These are phyloP conservation scores for Taiozyma onychis DNA, from an alignment of 1,139 yeast genomes.

Conservation along the genomic window DNA sequence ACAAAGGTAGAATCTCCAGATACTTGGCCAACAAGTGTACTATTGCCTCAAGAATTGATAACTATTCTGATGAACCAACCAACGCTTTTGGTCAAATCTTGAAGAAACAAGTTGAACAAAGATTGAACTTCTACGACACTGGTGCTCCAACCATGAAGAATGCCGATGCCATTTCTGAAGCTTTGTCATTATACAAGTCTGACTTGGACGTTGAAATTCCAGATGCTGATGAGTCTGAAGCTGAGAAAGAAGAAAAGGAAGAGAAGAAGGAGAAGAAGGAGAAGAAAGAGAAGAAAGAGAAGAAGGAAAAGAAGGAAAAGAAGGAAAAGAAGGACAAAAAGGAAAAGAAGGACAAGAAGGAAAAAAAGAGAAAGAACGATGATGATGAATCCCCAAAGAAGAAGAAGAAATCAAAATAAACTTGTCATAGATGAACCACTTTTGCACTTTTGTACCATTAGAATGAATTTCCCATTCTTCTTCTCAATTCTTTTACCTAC, in stretches of 20 bases:
- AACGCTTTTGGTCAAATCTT: slow-evolving; percentile 85
- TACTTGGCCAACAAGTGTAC: slow-evolving; percentile 98
- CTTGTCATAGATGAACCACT: not conserved
- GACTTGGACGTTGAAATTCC: slow-evolving; percentile 39
- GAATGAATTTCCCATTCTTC: slow-evolving; percentile 1
- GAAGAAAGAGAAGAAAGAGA: slow-evolving; percentile 50
- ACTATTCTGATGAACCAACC: slow-evolving; percentile 82
- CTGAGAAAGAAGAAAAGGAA: slow-evolving; percentile 36
- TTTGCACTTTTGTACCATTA: slow-evolving; percentile 6
- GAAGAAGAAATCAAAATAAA: slow-evolving; percentile 39
- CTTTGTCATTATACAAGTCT: slow-evolving; percentile 65
- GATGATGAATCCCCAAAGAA: slow-evolving; percentile 35
- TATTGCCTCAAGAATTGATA: slow-evolving; percentile 97
- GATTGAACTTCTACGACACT: slow-evolving; percentile 91
- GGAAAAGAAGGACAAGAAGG: slow-evolving; percentile 38
- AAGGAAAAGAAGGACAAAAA: slow-evolving; percentile 37
- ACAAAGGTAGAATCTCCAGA: slow-evolving; percentile 98
- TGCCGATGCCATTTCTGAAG: slow-evolving; percentile 88
- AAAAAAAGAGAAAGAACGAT: slow-evolving; percentile 50
- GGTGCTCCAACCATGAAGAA: slow-evolving; percentile 97
- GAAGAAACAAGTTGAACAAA: slow-evolving; percentile 96
- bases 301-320: slow-evolving; percentile 44
- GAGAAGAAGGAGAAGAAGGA: slow-evolving; percentile 37
- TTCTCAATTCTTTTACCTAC: slow-evolving; percentile 2
- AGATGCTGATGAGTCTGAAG: slow-evolving; percentile 31